Evolutionary conservation across 2,329 filamentous ascomycete genomes (phyloP).

Genomic region (Gaeumannomyces tritici): DNA sequence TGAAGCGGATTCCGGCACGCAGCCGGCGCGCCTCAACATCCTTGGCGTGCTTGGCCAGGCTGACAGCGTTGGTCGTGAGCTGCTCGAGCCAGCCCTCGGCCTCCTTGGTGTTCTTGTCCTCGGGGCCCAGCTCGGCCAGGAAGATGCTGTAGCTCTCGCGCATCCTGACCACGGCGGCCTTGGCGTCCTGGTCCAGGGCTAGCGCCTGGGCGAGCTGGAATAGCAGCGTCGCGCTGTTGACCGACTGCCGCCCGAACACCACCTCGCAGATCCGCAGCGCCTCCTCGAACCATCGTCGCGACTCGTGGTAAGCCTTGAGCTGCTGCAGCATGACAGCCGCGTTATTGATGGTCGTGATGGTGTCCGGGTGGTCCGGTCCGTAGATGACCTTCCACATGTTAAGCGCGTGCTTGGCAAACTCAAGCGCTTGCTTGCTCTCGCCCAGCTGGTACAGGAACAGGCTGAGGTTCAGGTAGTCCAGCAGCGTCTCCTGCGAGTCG

Average conservation of each 20-base stretch:
- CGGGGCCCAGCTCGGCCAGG: conserved; percentile 71
- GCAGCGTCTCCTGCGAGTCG: conserved; percentile 85
- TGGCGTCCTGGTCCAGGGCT: conserved; percentile 90
- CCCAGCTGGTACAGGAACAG: conserved; percentile 88
- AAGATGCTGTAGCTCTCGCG: conserved; percentile 96
- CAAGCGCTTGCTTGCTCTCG: conserved; percentile 79
- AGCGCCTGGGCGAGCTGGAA: conserved; percentile 97
- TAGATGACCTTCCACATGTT: conserved; percentile 97
- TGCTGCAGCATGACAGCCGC: conserved; percentile 97
- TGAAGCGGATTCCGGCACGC: conserved; percentile 60
- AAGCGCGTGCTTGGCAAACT: conserved; percentile 85
- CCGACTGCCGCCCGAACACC: conserved; percentile 78
- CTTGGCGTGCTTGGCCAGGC: conserved; percentile 88
- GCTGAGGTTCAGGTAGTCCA: conserved; percentile 92
- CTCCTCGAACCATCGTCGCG: conserved; percentile 92
- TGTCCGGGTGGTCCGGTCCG: conserved; percentile 86
- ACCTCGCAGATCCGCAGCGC: conserved; percentile 82
- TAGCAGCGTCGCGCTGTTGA: conserved; percentile 88
- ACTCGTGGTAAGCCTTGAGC: conserved; percentile 89
- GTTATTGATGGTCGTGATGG: conserved; percentile 98
- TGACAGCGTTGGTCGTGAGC: conserved; percentile 89
- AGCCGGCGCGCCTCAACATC: conserved; percentile 68
- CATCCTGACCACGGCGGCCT: conserved; percentile 86
- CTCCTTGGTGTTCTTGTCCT: conserved; percentile 97
- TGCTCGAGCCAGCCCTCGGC: conserved; percentile 95